Base-by-base conservation (phyloP, 2,329 filamentous ascomycete species). In the Nemania abortiva region DNA sequence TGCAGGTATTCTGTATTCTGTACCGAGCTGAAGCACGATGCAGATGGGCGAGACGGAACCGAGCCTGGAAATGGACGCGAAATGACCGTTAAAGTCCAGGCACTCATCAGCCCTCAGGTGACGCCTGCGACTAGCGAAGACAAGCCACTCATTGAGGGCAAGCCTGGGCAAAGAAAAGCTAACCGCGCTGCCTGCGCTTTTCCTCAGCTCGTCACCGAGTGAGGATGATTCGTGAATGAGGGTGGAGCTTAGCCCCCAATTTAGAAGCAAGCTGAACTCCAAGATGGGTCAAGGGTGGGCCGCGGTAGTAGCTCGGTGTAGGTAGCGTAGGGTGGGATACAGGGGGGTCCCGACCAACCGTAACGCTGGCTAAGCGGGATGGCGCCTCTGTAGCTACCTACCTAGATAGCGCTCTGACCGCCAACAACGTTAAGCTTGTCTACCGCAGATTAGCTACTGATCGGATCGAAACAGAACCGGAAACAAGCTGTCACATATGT, bases 251-350 rank as follows among this genome's bases (percentile, higher is more conserved):
- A 31, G 20, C 10, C 47, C 63, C 54, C 53, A 45, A 66, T 54
- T 54, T 58, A 50, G 63, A 55, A 59, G 18, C 66, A 66, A n/a
- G 63, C 66, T 69, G 63, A 69, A 62, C 47, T n/a, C 49, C 29
- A 60, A 53, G 31, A 45, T 61, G 9, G 54, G 29, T n/a, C 29
- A 63, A 20, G 52, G n/a, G 42, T 27, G 53, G 18, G 22, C 4
- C 42, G 31, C 31, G 31, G 31, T 34, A 22, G n/a, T 24, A 9
- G 6, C 18, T 15, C 31, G 31, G 37, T 42, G 37, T 15, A 42
- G 37, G 13, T 34, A 34, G 31, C 31, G 31, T 34, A 34, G 31
- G 31, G 42, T 53, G 34, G 58, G n/a, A 34, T 54, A 54, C 59
- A 64, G 49, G 24, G 52, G 29, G 29, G 53, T 55, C 18, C 24